A percentile compares a stretch with the other conserved stretches of the same genome.
Conservation (phyloP, 1,284 basidiomycete species). For the Neotropicomus parvogracilis region DNA sequence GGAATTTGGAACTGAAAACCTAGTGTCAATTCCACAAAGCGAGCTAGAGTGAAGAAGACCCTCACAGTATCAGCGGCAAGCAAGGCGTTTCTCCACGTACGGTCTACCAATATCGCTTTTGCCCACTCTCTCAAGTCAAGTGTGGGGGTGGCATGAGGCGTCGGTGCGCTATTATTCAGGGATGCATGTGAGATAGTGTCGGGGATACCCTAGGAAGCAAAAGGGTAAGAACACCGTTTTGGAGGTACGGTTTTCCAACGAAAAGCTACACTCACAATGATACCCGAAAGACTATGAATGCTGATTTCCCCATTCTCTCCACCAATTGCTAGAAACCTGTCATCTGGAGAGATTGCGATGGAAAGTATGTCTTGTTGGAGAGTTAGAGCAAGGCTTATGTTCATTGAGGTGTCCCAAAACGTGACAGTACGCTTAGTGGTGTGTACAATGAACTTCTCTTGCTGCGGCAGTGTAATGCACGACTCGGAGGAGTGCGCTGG, state of each 20-base stretch:
- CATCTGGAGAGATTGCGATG: neutral
- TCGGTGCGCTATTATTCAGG: neutral
- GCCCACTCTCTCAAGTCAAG: neutral
- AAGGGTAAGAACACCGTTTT: too few relatives aligned
- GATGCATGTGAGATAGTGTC: neutral
- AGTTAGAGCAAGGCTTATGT: neutral
- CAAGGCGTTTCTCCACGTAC: neutral
- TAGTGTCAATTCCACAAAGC: too few relatives aligned
- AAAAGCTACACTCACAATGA: neutral
- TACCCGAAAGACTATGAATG: neutral
- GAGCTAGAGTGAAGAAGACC: neutral
- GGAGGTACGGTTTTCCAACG: neutral
- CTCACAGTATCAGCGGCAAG: neutral
- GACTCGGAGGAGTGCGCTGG: rapidly evolving
- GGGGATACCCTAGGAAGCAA: too few relatives aligned
- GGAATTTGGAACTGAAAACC: too few relatives aligned
- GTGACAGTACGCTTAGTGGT: neutral
- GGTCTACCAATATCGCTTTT: neutral
- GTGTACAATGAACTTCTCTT: neutral
- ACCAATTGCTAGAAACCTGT: neutral
- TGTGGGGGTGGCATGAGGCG: too few relatives aligned
- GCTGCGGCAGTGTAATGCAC: neutral
- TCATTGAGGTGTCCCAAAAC: neutral
- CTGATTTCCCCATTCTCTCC: neutral
- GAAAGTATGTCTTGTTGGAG: neutral